These are phyloP conservation scores for Suillus discolor DNA, from an alignment of 768 basidiomycete species.

Conservation along the genomic window DNA sequence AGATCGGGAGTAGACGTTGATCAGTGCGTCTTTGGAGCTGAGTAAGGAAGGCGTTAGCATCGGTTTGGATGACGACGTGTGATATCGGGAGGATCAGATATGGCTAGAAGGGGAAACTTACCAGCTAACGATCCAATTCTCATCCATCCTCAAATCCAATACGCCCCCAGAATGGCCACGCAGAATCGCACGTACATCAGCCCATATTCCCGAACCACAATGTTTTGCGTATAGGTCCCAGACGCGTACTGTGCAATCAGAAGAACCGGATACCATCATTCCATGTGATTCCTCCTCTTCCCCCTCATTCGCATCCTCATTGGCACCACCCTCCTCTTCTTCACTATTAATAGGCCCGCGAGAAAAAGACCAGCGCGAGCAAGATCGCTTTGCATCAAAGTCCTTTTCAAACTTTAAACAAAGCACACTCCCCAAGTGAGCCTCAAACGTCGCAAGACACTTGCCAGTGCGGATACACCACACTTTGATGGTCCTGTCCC, in stretches of 20 bases:
- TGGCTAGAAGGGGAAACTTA: slow-evolving; percentile 40
- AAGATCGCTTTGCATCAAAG: slow-evolving; percentile 30
- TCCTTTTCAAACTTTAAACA: slow-evolving; percentile 85
- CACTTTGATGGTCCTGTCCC: slow-evolving; percentile 83
- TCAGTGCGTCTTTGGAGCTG: slow-evolving; percentile 82
- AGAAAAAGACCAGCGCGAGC: slow-evolving; percentile 2
- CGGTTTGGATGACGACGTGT: neutral
- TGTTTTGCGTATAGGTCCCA: slow-evolving; percentile 65
- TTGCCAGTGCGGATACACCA: slow-evolving; percentile 76
- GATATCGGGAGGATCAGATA: neutral
- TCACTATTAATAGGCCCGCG: neutral
- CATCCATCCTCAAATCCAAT: slow-evolving; percentile 78
- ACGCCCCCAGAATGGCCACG: slow-evolving; percentile 83
- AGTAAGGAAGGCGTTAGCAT: slow-evolving; percentile 11
- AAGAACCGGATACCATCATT: slow-evolving; percentile 89
- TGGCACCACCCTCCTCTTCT: neutral
- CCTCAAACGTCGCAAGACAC: slow-evolving; percentile 65
- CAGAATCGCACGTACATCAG: slow-evolving; percentile 58
- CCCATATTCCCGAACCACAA: slow-evolving; percentile 44
- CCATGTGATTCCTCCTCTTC: slow-evolving; percentile 41
- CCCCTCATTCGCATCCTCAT: slow-evolving; percentile 8
- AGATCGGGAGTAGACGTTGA: slow-evolving; percentile 78
- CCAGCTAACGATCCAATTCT: slow-evolving; percentile 92
- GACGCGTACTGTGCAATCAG: slow-evolving; percentile 79
- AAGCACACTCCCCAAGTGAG: slow-evolving; percentile 76